Conservation (phyloP, 768 basidiomycete genomes). For the Thelephora ganbajun region DNA sequence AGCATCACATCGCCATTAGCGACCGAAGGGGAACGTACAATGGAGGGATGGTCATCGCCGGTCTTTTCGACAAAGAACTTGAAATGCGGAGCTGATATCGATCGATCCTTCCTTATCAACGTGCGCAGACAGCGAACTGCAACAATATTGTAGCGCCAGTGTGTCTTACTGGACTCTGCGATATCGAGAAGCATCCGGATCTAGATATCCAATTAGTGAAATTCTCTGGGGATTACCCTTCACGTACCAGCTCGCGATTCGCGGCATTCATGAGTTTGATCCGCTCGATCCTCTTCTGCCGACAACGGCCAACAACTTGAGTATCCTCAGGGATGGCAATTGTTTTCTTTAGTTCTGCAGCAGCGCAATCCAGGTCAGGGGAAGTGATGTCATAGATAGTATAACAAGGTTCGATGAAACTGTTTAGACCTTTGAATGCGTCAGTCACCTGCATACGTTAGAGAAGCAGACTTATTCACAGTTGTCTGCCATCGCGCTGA, state of each 20-base stretch:
- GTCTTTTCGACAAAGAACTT: constrained; percentile 46
- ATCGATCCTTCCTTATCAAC: constrained; percentile 50
- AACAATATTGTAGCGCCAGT: constrained; percentile 70
- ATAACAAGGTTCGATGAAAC: constrained; percentile 48
- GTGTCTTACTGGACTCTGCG: constrained; percentile 45
- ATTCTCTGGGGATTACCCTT: not conserved
- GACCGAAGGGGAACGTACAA: constrained; percentile 29
- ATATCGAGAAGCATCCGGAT: constrained; percentile 35
- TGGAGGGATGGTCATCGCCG: constrained; percentile 48
- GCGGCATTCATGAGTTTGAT: constrained; percentile 26
- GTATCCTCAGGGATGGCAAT: constrained; percentile 22
- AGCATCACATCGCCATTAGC: not conserved
- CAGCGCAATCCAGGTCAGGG: constrained; percentile 23
- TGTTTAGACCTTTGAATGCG: constrained; percentile 31
- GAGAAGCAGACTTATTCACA: constrained; percentile 23
- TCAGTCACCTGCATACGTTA: constrained; percentile 1
- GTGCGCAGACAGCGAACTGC: constrained; percentile 56
- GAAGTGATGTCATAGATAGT: constrained; percentile 40
- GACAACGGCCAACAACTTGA: constrained; percentile 25
- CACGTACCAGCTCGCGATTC: constrained; percentile 29
- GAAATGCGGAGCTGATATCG: constrained; percentile 33
- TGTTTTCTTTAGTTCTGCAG: constrained; percentile 22
- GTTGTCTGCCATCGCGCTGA: constrained; percentile 49
- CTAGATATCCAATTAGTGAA: constrained; percentile 14
- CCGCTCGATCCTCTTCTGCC: constrained; percentile 32